A percentile compares a stretch with the other conserved stretches of the same genome.
These are phyloP conservation scores for Talaromyces sp. DNA, from an alignment of 2,329 filamentous ascomycete species.

Conservation along the genomic window DNA sequence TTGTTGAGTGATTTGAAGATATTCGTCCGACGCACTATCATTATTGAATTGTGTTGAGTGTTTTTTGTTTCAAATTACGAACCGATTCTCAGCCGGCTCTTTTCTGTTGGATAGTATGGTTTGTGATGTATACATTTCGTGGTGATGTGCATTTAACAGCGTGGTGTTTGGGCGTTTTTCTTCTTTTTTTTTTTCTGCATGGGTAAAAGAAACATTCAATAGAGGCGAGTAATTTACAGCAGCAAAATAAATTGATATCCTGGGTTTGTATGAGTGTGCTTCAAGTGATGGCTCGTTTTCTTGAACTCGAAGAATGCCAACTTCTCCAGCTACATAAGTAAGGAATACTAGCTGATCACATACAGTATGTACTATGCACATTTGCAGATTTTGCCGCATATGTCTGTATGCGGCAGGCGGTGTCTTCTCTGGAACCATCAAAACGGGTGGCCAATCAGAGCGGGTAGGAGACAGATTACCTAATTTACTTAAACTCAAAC, in stretches of 20 bases:
- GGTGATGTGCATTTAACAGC: conserved; percentile 12
- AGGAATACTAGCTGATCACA: too few relatives aligned
- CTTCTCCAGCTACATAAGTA: too few relatives aligned
- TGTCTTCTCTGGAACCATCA: neutral
- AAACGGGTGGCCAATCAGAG: neutral
- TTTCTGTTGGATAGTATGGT: conserved; percentile 2
- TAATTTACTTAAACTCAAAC: neutral
- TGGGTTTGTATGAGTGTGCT: neutral
- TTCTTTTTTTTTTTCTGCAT: neutral
- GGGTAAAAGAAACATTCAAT: neutral
- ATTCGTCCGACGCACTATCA: too few relatives aligned
- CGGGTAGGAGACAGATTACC: neutral
- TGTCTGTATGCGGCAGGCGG: neutral
- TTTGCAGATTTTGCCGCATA: neutral
- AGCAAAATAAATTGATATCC: neutral
- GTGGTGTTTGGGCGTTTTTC: conserved; percentile 22
- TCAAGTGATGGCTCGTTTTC: too few relatives aligned
- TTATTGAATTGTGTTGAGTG: too few relatives aligned
- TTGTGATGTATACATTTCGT: neutral
- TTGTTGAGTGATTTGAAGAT: conserved; percentile 28
- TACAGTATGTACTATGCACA: too few relatives aligned
- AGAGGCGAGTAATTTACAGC: neutral
- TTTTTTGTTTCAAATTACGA: too few relatives aligned
- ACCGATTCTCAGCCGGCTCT: neutral
- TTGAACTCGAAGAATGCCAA: too few relatives aligned